phyloP scores from a whole-genome alignment of 1,284 basidiomycete genomes.

The Golubevia sp. region DNA sequence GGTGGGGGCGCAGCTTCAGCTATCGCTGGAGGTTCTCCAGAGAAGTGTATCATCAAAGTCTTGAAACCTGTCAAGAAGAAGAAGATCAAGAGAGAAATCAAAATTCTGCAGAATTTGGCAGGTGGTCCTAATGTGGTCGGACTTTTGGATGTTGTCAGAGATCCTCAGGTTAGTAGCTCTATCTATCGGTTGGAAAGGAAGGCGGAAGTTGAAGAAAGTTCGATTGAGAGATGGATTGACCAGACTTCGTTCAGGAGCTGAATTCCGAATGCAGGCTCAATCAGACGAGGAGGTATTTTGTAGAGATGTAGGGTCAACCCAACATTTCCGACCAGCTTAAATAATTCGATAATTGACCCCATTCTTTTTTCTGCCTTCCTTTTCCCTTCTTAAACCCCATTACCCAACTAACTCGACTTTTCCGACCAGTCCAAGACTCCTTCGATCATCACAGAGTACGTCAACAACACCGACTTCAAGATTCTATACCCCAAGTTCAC shows the following conservation, averaged over 20 bases:
- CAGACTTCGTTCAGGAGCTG: too few relatives aligned
- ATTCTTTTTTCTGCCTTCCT: not conserved
- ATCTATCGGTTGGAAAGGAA: too few relatives aligned
- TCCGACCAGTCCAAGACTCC: conserved; percentile 83
- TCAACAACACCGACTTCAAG: conserved; percentile 98
- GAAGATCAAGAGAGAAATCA: conserved; percentile 99
- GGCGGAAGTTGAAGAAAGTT: too few relatives aligned
- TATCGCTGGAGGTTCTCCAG: conserved; percentile 49
- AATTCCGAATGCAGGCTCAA: too few relatives aligned
- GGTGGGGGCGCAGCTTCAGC: not conserved
- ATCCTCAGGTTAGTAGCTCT: conserved; percentile 66
- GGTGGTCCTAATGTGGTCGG: conserved; percentile 87
- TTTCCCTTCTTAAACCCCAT: not conserved
- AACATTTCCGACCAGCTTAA: too few relatives aligned
- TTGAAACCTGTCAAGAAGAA: conserved; percentile 99
- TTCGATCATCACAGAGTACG: conserved; percentile 96
- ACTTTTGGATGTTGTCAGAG: conserved; percentile 91
- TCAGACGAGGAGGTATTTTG: too few relatives aligned
- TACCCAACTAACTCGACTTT: conserved; percentile 3
- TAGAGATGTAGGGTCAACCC: too few relatives aligned
- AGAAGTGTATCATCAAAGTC: conserved; percentile 98
- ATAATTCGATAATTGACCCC: too few relatives aligned
- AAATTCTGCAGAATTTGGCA: conserved; percentile 94
- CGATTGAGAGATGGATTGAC: too few relatives aligned
- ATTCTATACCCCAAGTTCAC: conserved; percentile 92